Conservation (phyloP, 352 stramenopile species). For the Phytophthora parvispora region DNA sequence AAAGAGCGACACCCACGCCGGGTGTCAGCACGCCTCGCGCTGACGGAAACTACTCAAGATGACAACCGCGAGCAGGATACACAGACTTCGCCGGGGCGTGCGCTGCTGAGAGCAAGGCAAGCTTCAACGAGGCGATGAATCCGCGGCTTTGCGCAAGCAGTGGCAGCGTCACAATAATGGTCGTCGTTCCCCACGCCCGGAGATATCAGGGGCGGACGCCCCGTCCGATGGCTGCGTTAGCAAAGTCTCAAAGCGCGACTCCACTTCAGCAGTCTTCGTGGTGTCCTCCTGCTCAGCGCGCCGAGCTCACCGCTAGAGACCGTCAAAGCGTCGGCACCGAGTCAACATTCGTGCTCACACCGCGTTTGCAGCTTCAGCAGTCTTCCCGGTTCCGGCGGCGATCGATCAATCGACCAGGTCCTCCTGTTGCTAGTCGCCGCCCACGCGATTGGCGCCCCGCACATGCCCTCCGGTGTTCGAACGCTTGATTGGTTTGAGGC, state of each 20-base stretch:
- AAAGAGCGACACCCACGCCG: no score
- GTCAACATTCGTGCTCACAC: not conserved
- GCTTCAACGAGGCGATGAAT: slow-evolving; percentile 1
- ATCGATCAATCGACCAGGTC: slow-evolving; percentile 8
- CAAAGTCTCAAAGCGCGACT: slow-evolving; percentile 2
- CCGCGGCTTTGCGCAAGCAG: slow-evolving; percentile 4
- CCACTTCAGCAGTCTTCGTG: slow-evolving; percentile 7
- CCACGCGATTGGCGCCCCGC: slow-evolving; percentile 27
- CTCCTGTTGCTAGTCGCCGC: slow-evolving; percentile 13
- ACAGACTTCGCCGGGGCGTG: not conserved
- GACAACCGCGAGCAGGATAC: not conserved
- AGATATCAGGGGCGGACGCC: slow-evolving; percentile 32
- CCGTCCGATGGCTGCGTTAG: not conserved
- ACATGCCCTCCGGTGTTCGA: slow-evolving; percentile 23
- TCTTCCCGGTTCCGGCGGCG: slow-evolving; percentile 5
- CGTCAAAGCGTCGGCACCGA: not conserved
- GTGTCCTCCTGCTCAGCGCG: not conserved
- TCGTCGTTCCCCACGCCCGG: not conserved
- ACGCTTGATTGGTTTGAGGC: slow-evolving; percentile 26
- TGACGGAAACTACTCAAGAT: not conserved
- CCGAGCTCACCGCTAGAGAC: not conserved
- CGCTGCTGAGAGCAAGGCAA: not conserved
- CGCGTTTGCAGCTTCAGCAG: slow-evolving; percentile 5
- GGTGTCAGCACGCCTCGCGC: not conserved
- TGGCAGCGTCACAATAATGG: slow-evolving; percentile 16